A percentile compares a stretch with the other conserved stretches of the same genome.
Evolutionary conservation across 306 rosid species (phyloP).

Genomic region (Biancaea sappan): DNA sequence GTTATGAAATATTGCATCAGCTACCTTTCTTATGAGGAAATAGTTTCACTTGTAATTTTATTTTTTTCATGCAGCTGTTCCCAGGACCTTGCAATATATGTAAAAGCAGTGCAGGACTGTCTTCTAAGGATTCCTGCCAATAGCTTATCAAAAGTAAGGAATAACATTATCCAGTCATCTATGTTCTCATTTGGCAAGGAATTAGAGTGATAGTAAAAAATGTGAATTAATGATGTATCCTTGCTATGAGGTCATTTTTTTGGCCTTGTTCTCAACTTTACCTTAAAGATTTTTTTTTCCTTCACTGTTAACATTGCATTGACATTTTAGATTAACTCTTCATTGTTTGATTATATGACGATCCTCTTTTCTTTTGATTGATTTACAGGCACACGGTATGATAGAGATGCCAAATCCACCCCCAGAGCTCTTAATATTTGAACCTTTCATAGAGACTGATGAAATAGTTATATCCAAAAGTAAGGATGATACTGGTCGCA

Average conservation of each 20-base stretch:
- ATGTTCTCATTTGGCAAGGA: conserved; percentile 1
- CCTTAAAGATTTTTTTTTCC: background rate
- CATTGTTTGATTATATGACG: conserved; percentile 26
- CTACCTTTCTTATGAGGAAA: conserved; percentile 6
- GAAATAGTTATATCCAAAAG: conserved; percentile 68
- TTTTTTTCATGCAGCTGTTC: conserved; percentile 61
- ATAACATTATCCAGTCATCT: conserved; percentile 19
- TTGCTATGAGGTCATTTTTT: conserved; percentile 16
- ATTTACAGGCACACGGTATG: conserved; percentile 69
- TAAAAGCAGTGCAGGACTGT: conserved; percentile 66
- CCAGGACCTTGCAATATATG: conserved; percentile 70
- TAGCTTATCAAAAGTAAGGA: conserved; percentile 82
- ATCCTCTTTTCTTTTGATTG: background rate
- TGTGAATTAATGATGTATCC: background rate
- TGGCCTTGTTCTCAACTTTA: conserved; percentile 7
- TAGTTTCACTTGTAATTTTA: conserved; percentile 24
- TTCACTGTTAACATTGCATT: conserved; percentile 1
- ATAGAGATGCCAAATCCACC: conserved; percentile 97
- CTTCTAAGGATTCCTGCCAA: conserved; percentile 81
- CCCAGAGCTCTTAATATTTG: conserved; percentile 80
- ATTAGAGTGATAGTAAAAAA: background rate
- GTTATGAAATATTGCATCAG: conserved; percentile 7
- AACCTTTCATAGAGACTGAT: conserved; percentile 93
- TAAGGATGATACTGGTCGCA: conserved; percentile 47
- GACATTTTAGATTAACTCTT: conserved; percentile 8